Evolutionary conservation across 805 yeast genomes (phyloP), one percentile per base, ranked within the genome.

Genomic region (Starmerella sp.): DNA sequence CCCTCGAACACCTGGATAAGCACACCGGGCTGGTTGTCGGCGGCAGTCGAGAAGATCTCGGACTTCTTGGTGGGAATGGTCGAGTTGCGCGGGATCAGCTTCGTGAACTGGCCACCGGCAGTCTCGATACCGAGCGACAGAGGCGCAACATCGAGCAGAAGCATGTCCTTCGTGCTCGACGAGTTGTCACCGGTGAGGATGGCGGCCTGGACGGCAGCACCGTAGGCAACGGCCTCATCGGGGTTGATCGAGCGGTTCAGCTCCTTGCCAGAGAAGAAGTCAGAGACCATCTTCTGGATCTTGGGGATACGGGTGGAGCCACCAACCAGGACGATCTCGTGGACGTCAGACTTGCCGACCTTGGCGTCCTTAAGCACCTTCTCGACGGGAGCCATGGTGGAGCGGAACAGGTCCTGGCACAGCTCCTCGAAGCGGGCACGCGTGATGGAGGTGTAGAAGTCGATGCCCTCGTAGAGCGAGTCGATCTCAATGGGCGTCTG

Each of bases 51-150:
- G 85, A 90, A 90, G 63, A 86, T 83, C 79, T 89, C 96, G 43
- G 96, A 87, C 79, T 90, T 90, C 83, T 89, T 89, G 74, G 96
- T 86, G 75, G 97, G 97, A 66, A 90, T 88, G 60, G 96, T 88
- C 55, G 96, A 84, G 86, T 91, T 91, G 81, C 98, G 86, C 78
- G 96, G 96, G 69, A 91, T 90, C 76, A 90, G 83, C 77, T 87
- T 87, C 73, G 96, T 90, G 95, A 90, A 89, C 76, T 89, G 90
- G 82, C 97, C 97, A 80, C 97, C 97, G 68, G 96, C 96, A 65
- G 96, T 90, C 79, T 90, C 97, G 75, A 90, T 89, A 83, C 97
- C 97, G 67, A 89, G 74, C 54, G 97, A 90, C 71, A 90, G 80
- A 74, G 97, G 97, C 68, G 97, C 95, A 73, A 90, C 97, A 81